Percentiles rank a stretch among this genome's conserved stretches.
These are phyloP conservation scores for Nakazawaea anatomiae DNA, from an alignment of 805 yeast species.

Conservation along the genomic window DNA sequence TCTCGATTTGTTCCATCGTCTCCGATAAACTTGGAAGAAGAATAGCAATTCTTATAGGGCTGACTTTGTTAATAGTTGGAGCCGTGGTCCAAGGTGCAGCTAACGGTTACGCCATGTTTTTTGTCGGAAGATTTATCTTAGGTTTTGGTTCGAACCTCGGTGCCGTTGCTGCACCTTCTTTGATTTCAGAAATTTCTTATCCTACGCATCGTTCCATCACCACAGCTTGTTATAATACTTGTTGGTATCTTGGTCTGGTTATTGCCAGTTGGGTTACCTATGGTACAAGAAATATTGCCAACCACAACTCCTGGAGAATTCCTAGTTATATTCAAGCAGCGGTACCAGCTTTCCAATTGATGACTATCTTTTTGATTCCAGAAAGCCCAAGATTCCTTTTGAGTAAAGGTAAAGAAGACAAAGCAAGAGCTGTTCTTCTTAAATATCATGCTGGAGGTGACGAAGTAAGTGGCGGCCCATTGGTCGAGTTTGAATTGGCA, in stretches of 20 bases:
- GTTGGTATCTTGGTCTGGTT: constrained; percentile 33
- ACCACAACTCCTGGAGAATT: constrained; percentile 45
- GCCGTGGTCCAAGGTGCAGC: constrained; percentile 48
- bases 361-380: constrained; percentile 30
- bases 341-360: constrained; percentile 36
- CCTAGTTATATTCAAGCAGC: constrained; percentile 48
- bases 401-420: constrained; percentile 27
- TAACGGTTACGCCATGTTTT: constrained; percentile 23
- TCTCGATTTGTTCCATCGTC: constrained; percentile 18
- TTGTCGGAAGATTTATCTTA: constrained; percentile 39
- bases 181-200: constrained; percentile 44
- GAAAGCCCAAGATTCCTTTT: constrained; percentile 40
- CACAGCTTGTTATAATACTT: constrained; percentile 41
- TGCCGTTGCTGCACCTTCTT: constrained; percentile 37
- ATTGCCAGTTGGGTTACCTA: constrained; percentile 42
- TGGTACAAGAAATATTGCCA: constrained; percentile 28
- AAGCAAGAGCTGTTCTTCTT: constrained; percentile 29
- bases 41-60: constrained; percentile 45
- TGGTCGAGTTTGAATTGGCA: constrained; percentile 29
- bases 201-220: constrained; percentile 38
- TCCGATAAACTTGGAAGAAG: constrained; percentile 38
- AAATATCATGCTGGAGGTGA: constrained; percentile 32
- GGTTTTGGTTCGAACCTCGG: constrained; percentile 42
- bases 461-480: constrained; percentile 17
- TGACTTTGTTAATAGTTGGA: constrained; percentile 47